Conservation (phyloP, 2,329 filamentous ascomycete genomes). For the Microdochium nivale region DNA sequence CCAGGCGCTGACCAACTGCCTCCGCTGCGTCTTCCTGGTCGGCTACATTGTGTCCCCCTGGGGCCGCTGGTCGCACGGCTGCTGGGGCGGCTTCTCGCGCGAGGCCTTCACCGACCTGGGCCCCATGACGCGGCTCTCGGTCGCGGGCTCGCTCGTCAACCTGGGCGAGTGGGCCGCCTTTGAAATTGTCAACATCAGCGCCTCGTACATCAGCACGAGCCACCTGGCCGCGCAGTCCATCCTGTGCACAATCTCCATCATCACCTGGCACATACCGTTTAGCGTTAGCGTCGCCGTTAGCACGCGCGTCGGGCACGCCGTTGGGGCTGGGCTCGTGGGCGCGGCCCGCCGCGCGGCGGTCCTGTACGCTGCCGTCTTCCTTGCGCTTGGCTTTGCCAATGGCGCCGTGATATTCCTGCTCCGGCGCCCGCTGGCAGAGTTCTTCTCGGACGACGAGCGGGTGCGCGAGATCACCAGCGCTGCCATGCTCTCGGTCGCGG, state of each 20-base stretch:
- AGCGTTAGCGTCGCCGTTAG: conserved; percentile 30
- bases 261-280: conserved; percentile 34
- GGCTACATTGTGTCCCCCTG: conserved; percentile 32
- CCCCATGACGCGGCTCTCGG: conserved; percentile 27
- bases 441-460: conserved; percentile 21
- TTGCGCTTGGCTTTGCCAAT: conserved; percentile 22
- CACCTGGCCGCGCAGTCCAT: conserved; percentile 33
- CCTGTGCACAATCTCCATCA: conserved; percentile 28
- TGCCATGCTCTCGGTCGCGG: conserved; percentile 22
- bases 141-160: conserved; percentile 28
- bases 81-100: conserved; percentile 33
- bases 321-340: conserved; percentile 24
- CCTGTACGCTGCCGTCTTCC: conserved; percentile 23
- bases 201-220: conserved; percentile 32
- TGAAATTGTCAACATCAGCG: conserved; percentile 34
- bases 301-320: conserved; percentile 31
- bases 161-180: conserved; percentile 33
- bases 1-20: conserved; percentile 36
- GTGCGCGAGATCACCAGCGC: conserved; percentile 19
- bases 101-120: conserved; percentile 28
- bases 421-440: conserved; percentile 16
- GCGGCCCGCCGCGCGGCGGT: conserved; percentile 20
- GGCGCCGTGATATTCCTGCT: conserved; percentile 20
- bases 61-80: conserved; percentile 29
- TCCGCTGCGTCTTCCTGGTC: conserved; percentile 37